Evolutionary conservation across 2,329 filamentous ascomycete species (phyloP).

Genomic region (Pseudogymnoascus sp.): DNA sequence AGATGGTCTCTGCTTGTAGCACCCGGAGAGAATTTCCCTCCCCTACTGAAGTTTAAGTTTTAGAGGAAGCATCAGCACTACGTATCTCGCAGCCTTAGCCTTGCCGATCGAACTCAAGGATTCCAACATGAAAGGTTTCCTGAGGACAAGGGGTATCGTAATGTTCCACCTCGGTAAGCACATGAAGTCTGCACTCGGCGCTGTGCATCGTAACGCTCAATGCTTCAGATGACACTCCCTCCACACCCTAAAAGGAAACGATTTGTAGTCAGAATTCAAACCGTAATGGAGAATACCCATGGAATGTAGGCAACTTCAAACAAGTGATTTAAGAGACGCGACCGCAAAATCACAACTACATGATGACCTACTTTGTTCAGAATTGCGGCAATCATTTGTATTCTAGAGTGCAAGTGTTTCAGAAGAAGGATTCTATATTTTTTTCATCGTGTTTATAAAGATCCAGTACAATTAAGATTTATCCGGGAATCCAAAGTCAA

Average conservation of each 20-base stretch:
- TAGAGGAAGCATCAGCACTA: neutral
- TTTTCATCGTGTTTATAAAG: neutral
- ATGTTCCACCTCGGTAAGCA: neutral
- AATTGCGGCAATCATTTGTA: neutral
- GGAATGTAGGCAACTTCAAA: neutral
- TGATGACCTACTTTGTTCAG: neutral
- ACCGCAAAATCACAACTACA: neutral
- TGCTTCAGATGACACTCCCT: neutral
- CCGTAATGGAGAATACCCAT: neutral
- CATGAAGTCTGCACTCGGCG: neutral
- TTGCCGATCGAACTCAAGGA: neutral
- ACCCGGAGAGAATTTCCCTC: neutral
- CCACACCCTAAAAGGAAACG: neutral
- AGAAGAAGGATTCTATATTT: neutral
- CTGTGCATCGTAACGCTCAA: neutral
- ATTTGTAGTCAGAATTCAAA: neutral
- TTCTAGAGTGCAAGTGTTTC: neutral
- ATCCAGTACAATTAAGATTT: constrained; percentile 16
- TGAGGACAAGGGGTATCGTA: neutral
- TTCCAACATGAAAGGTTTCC: neutral
- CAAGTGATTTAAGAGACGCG: neutral
- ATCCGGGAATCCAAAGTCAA: constrained; percentile 68
- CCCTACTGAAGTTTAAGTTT: neutral
- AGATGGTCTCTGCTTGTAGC: neutral
- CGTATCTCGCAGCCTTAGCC: neutral